Base-by-base conservation (phyloP, 2,329 filamentous ascomycete genomes). In the Pseudopithomyces maydicus region DNA sequence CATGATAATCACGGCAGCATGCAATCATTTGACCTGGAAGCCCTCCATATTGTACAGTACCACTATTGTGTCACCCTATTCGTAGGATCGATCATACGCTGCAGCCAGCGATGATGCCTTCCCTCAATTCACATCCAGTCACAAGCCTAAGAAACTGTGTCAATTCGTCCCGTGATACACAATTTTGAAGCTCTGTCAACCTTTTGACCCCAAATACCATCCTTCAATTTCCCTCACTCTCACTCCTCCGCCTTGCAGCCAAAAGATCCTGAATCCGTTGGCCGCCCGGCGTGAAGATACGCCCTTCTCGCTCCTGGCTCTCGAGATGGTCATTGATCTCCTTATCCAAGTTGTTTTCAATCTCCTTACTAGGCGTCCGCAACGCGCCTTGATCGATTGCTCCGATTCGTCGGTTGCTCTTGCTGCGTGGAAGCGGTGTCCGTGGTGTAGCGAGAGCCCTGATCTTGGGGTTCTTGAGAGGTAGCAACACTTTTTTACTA, bases 321-420 rank as follows among this genome's bases (percentile, higher is more conserved):
- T 50, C 60, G 44, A 71, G 67, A 58, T 69, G 69, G 20, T 47
- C 52, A 60, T 73, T 68, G 57, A 73, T 73, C 8, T 66, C 68
- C 1, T 22, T 20, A 41, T 69, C 68, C 12, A 70, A 46, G 11
- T 55, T 59, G 10, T 47, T 59, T 14, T 59, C 36, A 6, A 69
- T 64, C 20, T 57, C 62, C n/a, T 65, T 71, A 7, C 65, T 68
- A 1, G 70, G 70, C 23, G 66, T 68, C 8, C 62, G 56, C 2
- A 56, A 10, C 1, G 62, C 63, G 8, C 65, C 67, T 1, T 51
- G 57, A 33, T 70, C 62, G 1, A 42, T 2, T 14, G 39, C 43
- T 12, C 5, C 11, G 3, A 5, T 5, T 23, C 36, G 12, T 42
- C 38, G 42, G 33, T 15, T 19, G 36, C n/a, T 14, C 17, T 43